phyloP scores from a whole-genome alignment of 805 yeast species.

The Candida corydali region DNA sequence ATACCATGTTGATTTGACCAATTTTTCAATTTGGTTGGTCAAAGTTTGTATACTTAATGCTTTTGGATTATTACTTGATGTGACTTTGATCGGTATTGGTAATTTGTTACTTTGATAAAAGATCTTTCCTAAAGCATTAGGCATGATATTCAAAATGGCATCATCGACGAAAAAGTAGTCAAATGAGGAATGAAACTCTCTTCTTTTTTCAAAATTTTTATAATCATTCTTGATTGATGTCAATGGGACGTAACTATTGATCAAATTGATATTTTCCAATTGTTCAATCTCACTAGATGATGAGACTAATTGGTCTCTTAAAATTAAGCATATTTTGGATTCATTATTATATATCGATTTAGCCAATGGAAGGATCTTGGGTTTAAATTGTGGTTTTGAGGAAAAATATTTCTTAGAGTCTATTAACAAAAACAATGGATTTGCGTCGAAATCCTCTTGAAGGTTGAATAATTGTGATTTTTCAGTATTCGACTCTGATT shows the following conservation, averaged over 20 bases:
- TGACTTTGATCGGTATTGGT: slow-evolving; percentile 42
- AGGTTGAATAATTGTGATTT: slow-evolving; percentile 44
- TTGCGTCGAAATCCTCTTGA: slow-evolving; percentile 50
- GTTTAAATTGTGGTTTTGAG: slow-evolving; percentile 55
- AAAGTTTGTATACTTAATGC: slow-evolving; percentile 49
- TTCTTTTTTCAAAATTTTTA: slow-evolving; percentile 84
- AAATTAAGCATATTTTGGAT: slow-evolving; percentile 58
- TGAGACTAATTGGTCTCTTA: slow-evolving; percentile 56
- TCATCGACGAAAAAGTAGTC: slow-evolving; percentile 86
- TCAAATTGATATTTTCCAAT: slow-evolving; percentile 46
- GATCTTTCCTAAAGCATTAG: slow-evolving; percentile 75
- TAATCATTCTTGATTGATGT: slow-evolving; percentile 77
- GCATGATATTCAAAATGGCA: slow-evolving; percentile 71
- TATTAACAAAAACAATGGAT: slow-evolving; percentile 55
- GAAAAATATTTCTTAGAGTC: slow-evolving; percentile 64
- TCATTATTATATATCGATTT: slow-evolving; percentile 45
- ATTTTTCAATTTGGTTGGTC: slow-evolving; percentile 54
- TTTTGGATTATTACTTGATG: slow-evolving; percentile 23
- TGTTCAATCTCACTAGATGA: slow-evolving; percentile 39
- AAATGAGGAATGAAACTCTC: slow-evolving; percentile 63
- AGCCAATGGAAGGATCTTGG: slow-evolving; percentile 43
- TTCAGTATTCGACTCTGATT: slow-evolving; percentile 19
- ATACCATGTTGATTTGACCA: slow-evolving; percentile 55
- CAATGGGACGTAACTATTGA: slow-evolving; percentile 60
- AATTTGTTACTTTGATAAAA: slow-evolving; percentile 59